phyloP scores from a whole-genome alignment of 352 stramenopile species.

The Blastocystis hominis region DNA sequence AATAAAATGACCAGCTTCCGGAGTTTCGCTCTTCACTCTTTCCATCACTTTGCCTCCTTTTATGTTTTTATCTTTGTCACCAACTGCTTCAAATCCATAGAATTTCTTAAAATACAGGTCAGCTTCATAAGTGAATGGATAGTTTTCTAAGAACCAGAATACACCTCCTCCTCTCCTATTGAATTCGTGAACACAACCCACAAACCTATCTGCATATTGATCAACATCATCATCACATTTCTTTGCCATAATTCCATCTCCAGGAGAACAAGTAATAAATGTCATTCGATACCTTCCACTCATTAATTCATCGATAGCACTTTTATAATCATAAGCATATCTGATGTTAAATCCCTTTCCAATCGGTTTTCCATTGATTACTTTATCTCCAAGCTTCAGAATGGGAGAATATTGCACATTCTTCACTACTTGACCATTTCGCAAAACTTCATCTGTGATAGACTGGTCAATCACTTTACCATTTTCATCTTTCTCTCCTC shows the following conservation, averaged over 20 bases:
- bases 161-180: too few species aligned
- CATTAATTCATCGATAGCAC: background rate
- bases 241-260: too few species aligned
- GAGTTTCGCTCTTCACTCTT: conserved; percentile 12
- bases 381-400: background rate
- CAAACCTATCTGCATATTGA: too few species aligned
- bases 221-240: too few species aligned
- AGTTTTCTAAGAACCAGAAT: too few species aligned
- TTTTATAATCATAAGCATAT: conserved; percentile 33
- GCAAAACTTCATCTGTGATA: background rate
- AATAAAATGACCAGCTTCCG: background rate
- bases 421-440: background rate
- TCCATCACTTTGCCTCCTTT: conserved; percentile 15
- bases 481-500: too few species aligned
- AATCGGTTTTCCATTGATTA: background rate
- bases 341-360: conserved; percentile 37
- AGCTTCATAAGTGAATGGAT: too few species aligned
- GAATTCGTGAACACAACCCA: too few species aligned
- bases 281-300: too few species aligned
- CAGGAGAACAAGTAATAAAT: too few species aligned
- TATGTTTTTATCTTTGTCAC: conserved; percentile 11
- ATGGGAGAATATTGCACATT: background rate
- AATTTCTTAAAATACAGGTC: too few species aligned
- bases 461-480: background rate
- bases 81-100: too few species aligned